Base-by-base conservation (phyloP, 495 filamentous ascomycete genomes). In the Hamigera avellanea region DNA sequence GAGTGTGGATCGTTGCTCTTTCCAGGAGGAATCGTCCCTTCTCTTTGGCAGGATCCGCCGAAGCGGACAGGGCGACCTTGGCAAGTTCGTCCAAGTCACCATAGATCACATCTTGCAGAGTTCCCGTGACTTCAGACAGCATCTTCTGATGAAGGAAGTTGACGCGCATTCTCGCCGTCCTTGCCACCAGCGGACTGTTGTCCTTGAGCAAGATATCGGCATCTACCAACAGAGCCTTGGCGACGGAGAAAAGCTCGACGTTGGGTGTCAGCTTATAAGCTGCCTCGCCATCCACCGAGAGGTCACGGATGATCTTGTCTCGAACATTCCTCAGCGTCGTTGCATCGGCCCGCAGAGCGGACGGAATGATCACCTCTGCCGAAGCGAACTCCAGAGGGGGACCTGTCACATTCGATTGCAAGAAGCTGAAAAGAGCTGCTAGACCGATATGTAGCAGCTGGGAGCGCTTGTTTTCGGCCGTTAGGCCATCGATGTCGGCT, bases 351-450 rank as follows among this genome's bases (percentile, higher is more conserved):
- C 52, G 54, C 16, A 64, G 41, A 27, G 43, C 36, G 19, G 50
- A 39, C 6, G 78, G 75, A 14, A 89, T 57, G n/a, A 86, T 61
- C 0, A 59, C 33, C 6, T 69, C 54, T 2, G 66, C 58, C 6
- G 74, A 59, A 28, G 50, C 54, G 50, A 76, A 82, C 0, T 61
- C 50, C n/a, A 85, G 61, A 0, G 78, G 76, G 15, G 88, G 93
- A 0, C 91, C 91, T 10, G 91, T 95, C 35, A 95, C 82, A 54
- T 86, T 96, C 1, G 78, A 78, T 45, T 96, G 91, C 14, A 95
- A 55, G 54, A 96, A 96, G n/a, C 76, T 73, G 48, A 83, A 71
- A 14, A 95, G 65, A 0, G 86, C 78, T 1, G 80, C 78, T 12
- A 81, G 60, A 14, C 75, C 86, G 30, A 91, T 59, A 15, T 70